phyloP scores from a whole-genome alignment of 306 rosid genomes.

The Morella rubra region DNA sequence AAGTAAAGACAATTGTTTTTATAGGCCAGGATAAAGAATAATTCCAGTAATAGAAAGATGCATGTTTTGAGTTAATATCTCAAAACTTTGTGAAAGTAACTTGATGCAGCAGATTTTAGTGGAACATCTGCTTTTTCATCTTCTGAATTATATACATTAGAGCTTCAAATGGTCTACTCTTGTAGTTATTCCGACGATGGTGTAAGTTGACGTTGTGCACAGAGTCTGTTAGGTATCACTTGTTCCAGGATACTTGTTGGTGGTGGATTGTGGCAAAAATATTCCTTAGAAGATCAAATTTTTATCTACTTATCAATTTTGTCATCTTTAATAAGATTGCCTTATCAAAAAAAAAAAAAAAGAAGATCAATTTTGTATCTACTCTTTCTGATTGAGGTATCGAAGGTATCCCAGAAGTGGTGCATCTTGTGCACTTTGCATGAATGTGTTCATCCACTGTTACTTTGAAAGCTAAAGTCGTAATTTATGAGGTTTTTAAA shows the following conservation, averaged over 20 bases:
- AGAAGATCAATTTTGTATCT: not conserved
- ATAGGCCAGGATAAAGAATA: not conserved
- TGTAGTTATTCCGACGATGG: not conserved
- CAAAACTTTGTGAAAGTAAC: not conserved
- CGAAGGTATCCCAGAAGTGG: not conserved
- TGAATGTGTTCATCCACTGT: not conserved
- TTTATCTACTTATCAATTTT: too few relatives aligned
- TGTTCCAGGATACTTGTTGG: not conserved
- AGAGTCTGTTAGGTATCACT: not conserved
- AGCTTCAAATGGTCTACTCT: not conserved
- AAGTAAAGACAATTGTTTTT: not conserved
- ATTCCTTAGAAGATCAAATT: not conserved
- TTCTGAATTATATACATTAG: not conserved
- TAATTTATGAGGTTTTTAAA: not conserved
- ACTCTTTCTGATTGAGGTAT: not conserved
- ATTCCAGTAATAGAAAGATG: not conserved
- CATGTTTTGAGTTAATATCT: not conserved
- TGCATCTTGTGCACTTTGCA: not conserved
- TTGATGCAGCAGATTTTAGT: too few relatives aligned
- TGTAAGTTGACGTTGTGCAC: not conserved
- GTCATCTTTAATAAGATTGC: too few relatives aligned
- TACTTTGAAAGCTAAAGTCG: not conserved
- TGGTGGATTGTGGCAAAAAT: not conserved
- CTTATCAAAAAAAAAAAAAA: too few relatives aligned
- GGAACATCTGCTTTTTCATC: not conserved